Conservation (phyloP, 208 protist genomes). For the Leishmania arabica region DNA sequence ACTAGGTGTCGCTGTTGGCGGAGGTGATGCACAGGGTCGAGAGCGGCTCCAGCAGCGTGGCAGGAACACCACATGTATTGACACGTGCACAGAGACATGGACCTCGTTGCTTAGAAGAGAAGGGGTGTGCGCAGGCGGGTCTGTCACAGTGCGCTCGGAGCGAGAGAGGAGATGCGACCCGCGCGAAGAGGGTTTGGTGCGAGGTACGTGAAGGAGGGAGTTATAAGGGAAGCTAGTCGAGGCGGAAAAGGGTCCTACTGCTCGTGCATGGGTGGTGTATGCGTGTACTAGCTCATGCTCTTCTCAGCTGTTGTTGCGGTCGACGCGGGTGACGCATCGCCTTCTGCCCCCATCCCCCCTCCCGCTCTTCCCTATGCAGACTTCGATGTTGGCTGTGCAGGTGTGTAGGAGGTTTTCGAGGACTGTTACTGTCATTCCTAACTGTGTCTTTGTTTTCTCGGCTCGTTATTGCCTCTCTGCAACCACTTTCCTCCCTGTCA, state of each 20-base stretch:
- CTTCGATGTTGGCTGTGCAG: neutral
- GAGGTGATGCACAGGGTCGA: neutral
- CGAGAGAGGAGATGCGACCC: neutral
- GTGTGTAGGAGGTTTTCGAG: neutral
- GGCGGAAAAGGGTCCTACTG: neutral
- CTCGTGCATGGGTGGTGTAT: conserved; percentile 12
- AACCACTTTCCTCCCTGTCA: neutral
- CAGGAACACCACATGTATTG: neutral
- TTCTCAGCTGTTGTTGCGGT: neutral
- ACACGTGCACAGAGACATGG: neutral
- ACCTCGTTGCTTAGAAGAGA: neutral
- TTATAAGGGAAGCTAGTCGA: neutral
- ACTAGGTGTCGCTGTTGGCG: neutral
- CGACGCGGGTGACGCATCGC: neutral
- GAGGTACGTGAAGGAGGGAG: neutral
- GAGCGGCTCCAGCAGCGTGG: neutral
- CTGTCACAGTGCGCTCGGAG: neutral
- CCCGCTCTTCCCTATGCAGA: neutral
- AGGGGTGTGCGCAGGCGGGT: neutral
- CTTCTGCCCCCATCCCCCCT: neutral
- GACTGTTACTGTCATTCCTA: neutral
- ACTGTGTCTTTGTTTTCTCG: neutral
- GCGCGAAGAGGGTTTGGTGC: neutral
- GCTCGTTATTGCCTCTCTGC: neutral
- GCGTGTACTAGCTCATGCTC: neutral